Percentiles rank a stretch among this genome's conserved stretches.
Evolutionary conservation across 164 flowering plant genomes (phyloP).

Genomic region (Kingdonia uniflora): DNA sequence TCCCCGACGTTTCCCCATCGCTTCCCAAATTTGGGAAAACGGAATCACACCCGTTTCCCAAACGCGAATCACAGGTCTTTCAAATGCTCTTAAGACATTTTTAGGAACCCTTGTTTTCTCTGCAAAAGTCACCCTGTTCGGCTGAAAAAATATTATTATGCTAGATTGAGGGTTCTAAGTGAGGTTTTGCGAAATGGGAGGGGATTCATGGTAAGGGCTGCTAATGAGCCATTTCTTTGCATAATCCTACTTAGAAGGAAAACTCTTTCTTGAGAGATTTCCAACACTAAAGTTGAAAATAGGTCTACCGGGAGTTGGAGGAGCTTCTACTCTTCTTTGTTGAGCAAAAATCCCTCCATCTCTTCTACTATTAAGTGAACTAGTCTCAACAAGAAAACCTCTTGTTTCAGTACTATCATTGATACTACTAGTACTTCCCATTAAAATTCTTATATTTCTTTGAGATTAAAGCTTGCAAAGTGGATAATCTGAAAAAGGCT

Average conservation of each 20-base stretch:
- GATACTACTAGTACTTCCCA: slow-evolving; percentile 22
- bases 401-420: slow-evolving; percentile 15
- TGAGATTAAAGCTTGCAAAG: slow-evolving; percentile 78
- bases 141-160: slow-evolving; percentile 26
- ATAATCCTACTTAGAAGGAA: slow-evolving; percentile 97
- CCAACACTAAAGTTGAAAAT: slow-evolving; percentile 62
- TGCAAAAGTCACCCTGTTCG: slow-evolving; percentile 30
- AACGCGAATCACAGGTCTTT: too few relatives aligned
- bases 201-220: slow-evolving; percentile 61
- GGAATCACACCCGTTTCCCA: too few relatives aligned
- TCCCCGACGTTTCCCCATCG: too few relatives aligned
- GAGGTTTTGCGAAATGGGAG: slow-evolving; percentile 33
- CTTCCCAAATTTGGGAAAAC: too few relatives aligned
- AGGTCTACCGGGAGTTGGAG: slow-evolving; percentile 83
- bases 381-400: slow-evolving; percentile 25
- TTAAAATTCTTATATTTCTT: slow-evolving; percentile 80
- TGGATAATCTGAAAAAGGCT: too few relatives aligned
- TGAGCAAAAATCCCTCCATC: slow-evolving; percentile 32
- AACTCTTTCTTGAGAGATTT: slow-evolving; percentile 39
- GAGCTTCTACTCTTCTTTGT: slow-evolving; percentile 52
- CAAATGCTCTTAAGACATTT: slow-evolving; percentile 23
- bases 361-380: slow-evolving; percentile 38
- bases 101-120: slow-evolving; percentile 42
- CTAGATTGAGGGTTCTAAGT: slow-evolving; percentile 18
- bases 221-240: slow-evolving; percentile 87